phyloP scores from a whole-genome alignment of 1,139 yeast genomes.

The Geotrichum histeridarum region DNA sequence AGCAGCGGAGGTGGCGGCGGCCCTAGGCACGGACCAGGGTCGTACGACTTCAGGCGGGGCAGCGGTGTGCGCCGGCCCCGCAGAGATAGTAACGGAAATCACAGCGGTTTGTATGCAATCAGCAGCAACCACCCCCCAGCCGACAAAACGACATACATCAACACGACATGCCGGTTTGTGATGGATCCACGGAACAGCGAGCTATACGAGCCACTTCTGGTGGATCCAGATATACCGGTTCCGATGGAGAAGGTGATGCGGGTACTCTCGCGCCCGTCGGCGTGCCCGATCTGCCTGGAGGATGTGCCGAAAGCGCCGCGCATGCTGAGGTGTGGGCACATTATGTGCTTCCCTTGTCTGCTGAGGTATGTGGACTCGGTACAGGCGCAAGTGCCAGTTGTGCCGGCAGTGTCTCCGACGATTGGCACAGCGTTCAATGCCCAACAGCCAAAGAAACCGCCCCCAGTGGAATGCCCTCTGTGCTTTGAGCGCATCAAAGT shows the following conservation, averaged over 20 bases:
- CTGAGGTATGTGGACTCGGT: conserved; percentile 64
- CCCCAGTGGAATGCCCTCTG: conserved; percentile 63
- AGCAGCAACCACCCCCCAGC: conserved; percentile 30
- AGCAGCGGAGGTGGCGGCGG: conserved; percentile 6
- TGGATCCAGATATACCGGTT: conserved; percentile 73
- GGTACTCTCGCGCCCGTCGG: conserved; percentile 66
- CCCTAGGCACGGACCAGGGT: conserved; percentile 10
- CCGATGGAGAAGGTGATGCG: conserved; percentile 59
- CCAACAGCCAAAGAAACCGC: conserved; percentile 40
- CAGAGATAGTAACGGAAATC: background rate
- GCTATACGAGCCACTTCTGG: conserved; percentile 51
- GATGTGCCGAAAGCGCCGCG: conserved; percentile 87
- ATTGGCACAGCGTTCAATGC: conserved; percentile 6
- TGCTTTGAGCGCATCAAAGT: conserved; percentile 66
- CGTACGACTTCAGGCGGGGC: conserved; percentile 12
- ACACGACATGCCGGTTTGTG: conserved; percentile 78
- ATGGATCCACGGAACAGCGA: conserved; percentile 51
- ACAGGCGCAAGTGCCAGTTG: conserved; percentile 20
- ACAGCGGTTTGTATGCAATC: conserved; percentile 3
- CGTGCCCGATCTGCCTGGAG: conserved; percentile 86
- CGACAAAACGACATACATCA: conserved; percentile 70
- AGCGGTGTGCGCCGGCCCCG: conserved; percentile 1
- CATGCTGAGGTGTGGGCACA: conserved; percentile 93
- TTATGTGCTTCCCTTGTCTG: conserved; percentile 79
- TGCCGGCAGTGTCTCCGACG: background rate